Percentiles rank a stretch among this genome's conserved stretches.
These are phyloP conservation scores for Emergomyces orientalis DNA, from an alignment of 2,329 filamentous ascomycete genomes.

Conservation along the genomic window DNA sequence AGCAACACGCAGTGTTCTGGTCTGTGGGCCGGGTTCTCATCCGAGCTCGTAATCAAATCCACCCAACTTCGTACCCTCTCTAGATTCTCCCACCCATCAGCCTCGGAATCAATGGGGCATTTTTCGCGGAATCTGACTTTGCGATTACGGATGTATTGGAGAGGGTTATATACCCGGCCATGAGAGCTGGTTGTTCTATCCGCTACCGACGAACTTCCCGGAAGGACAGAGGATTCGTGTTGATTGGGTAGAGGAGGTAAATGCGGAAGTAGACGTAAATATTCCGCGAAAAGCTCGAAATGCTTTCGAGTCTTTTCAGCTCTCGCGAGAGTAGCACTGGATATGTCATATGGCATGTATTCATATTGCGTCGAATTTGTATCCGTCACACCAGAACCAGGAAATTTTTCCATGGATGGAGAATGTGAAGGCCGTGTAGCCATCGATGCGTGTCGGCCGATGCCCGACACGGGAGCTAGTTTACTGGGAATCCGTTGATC, in stretches of 20 bases:
- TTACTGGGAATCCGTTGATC: not conserved
- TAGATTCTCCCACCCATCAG: constrained; percentile 68
- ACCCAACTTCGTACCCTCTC: constrained; percentile 67
- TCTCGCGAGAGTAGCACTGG: constrained; percentile 68
- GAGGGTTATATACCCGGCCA: constrained; percentile 74
- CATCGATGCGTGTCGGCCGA: not conserved
- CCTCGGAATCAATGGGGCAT: constrained; percentile 61
- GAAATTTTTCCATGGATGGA: not conserved
- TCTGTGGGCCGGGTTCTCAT: constrained; percentile 36
- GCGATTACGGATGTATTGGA: constrained; percentile 87
- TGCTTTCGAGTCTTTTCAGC: constrained; percentile 77
- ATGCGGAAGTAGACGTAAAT: constrained; percentile 67
- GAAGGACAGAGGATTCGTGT: constrained; percentile 25
- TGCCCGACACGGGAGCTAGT: not conserved
- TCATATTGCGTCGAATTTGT: constrained; percentile 20
- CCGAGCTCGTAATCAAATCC: constrained; percentile 52
- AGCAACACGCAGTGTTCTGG: constrained; percentile 38
- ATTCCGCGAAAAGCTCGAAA: constrained; percentile 77
- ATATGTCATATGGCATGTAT: constrained; percentile 47
- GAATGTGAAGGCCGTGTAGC: not conserved
- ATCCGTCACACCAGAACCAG: constrained; percentile 11
- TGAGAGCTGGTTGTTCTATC: constrained; percentile 28
- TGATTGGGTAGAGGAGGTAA: constrained; percentile 56
- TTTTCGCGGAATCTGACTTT: constrained; percentile 74
- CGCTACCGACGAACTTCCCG: constrained; percentile 16